phyloP scores from a whole-genome alignment of 2,329 filamentous ascomycete genomes.

The Biscogniauxia marginata region DNA sequence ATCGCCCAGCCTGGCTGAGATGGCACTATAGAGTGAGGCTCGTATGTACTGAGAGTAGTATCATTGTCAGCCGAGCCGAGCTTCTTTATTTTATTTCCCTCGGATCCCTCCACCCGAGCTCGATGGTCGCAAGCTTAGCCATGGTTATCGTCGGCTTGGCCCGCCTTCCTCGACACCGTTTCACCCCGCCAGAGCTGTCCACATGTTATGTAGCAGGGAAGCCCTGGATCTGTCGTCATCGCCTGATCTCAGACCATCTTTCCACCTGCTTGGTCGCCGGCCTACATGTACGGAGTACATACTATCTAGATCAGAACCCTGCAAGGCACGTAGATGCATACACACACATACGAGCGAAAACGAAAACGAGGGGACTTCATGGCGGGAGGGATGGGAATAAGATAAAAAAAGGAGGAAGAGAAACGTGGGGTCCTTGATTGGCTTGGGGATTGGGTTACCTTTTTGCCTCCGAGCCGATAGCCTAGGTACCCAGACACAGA shows the following conservation, averaged over 20 bases:
- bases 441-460: not conserved
- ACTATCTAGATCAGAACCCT: slow-evolving; percentile 6
- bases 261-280: not conserved
- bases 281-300: no score
- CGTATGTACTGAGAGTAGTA: not conserved
- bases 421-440: not conserved
- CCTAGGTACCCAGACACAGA: not conserved
- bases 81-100: not conserved
- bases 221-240: slow-evolving; percentile 20
- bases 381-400: slow-evolving; percentile 1
- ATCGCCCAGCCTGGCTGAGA: no score
- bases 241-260: slow-evolving; percentile 2
- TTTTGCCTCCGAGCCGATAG: not conserved
- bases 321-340: no score
- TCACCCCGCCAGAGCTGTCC: not conserved
- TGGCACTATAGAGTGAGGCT: not conserved
- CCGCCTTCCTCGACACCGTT: not conserved
- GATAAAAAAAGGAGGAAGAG: not conserved
- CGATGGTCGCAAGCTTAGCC: not conserved
- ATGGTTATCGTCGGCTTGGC: not conserved
- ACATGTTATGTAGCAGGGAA: slow-evolving; percentile 15
- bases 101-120: not conserved
- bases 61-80: not conserved
- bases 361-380: no score
- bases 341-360: no score